Percentiles rank a stretch among this genome's conserved stretches.
Evolutionary conservation across 257 asterid species (phyloP).

Genomic region (Ehretia macrophylla): DNA sequence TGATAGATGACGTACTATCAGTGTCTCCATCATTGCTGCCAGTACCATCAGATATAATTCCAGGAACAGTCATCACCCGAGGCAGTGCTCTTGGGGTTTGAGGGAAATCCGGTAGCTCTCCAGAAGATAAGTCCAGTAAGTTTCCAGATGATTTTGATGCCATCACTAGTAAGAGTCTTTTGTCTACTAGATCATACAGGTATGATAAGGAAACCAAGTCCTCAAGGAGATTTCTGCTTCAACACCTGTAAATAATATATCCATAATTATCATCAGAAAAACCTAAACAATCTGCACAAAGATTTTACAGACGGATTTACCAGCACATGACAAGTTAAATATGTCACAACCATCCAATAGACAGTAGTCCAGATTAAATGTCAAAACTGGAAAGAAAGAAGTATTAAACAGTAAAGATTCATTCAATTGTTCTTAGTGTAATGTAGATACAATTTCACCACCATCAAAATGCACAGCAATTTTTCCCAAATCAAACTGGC

Average conservation of each 20-base stretch:
- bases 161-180: slow-evolving; percentile 32
- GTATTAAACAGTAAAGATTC: no score
- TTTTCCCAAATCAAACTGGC: no score
- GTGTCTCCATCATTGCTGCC: slow-evolving; percentile 65
- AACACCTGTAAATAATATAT: background rate
- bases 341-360: no score
- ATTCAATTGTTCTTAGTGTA: no score
- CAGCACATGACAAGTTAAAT: no score
- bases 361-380: no score
- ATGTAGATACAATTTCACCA: no score
- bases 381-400: no score
- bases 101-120: slow-evolving; percentile 48
- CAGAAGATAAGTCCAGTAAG: slow-evolving; percentile 67
- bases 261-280: no score
- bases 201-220: background rate
- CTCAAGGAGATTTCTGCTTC: background rate
- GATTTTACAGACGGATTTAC: no score
- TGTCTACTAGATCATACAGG: slow-evolving; percentile 10
- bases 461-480: no score
- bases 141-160: slow-evolving; percentile 58
- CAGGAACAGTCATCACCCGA: slow-evolving; percentile 69
- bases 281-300: background rate
- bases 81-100: slow-evolving; percentile 75
- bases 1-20: slow-evolving; percentile 51
- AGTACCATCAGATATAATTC: slow-evolving; percentile 56